A percentile compares a stretch with the other conserved stretches of the same genome.
Evolutionary conservation across 2,329 filamentous ascomycete species (phyloP).

Genomic region (Penicillium sp.): DNA sequence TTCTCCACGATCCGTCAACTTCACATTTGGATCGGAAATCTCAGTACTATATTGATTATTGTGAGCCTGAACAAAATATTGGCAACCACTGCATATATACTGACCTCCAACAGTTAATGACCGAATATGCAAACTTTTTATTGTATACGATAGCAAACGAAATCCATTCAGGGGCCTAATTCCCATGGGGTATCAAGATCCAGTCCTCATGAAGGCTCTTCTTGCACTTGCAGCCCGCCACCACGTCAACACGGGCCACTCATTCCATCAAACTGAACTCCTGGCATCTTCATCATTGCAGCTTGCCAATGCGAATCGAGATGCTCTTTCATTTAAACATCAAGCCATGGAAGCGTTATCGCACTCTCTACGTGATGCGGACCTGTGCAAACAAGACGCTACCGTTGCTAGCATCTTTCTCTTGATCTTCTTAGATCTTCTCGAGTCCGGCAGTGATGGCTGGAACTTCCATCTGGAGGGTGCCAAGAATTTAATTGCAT

Average conservation of each 20-base stretch:
- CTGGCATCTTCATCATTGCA: constrained; percentile 11
- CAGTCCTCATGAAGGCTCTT: constrained; percentile 35
- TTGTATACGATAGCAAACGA: constrained; percentile 40
- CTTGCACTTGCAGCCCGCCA: constrained; percentile 42
- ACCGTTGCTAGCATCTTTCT: constrained; percentile 42
- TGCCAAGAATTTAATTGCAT: constrained; percentile 33
- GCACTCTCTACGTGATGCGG: constrained; percentile 18
- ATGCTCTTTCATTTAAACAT: constrained; percentile 40
- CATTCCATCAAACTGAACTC: constrained; percentile 23
- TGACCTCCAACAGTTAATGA: constrained; percentile 32
- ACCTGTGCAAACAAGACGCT: constrained; percentile 26
- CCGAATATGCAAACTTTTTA: constrained; percentile 40
- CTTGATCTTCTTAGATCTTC: constrained; percentile 36
- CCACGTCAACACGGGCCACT: constrained; percentile 32
- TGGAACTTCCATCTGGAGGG: constrained; percentile 41
- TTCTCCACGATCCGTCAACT: constrained; percentile 20
- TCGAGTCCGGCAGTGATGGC: constrained; percentile 38
- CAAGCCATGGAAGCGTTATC: constrained; percentile 39
- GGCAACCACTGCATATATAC: not conserved
- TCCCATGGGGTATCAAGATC: constrained; percentile 32
- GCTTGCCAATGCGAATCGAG: constrained; percentile 25
- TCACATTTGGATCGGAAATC: constrained; percentile 18
- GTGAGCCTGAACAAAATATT: constrained; percentile 19
- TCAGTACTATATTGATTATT: constrained; percentile 40
- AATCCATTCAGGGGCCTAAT: constrained; percentile 41